Conservation (phyloP, 2,329 filamentous ascomycete species). For the Trichoderma sp. region DNA sequence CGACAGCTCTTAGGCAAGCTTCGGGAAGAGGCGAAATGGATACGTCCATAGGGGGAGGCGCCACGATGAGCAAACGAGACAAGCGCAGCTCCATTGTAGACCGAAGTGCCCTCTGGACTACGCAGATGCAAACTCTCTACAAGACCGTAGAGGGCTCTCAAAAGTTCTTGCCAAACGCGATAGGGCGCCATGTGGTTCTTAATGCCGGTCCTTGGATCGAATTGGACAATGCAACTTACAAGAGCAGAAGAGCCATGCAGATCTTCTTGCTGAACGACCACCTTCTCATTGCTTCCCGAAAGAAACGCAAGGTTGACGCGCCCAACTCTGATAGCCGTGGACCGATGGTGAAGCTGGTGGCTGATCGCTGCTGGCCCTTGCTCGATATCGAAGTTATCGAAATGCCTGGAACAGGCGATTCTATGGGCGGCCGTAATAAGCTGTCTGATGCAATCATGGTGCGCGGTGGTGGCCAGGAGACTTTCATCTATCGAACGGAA, state of each 20-base stretch:
- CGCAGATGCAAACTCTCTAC: constrained; percentile 76
- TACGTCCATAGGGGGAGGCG: constrained; percentile 52
- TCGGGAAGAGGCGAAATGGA: constrained; percentile 55
- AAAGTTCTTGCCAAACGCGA: constrained; percentile 88
- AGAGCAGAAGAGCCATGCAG: constrained; percentile 83
- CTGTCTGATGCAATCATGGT: constrained; percentile 88
- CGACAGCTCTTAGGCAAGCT: constrained; percentile 63
- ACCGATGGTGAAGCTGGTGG: constrained; percentile 75
- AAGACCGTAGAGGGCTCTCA: constrained; percentile 98
- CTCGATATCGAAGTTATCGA: constrained; percentile 92
- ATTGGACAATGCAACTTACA: constrained; percentile 96
- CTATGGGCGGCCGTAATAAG: constrained; percentile 57
- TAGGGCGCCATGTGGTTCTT: constrained; percentile 90
- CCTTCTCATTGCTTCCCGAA: constrained; percentile 83
- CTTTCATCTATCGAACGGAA: constrained; percentile 91
- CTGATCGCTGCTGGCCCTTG: constrained; percentile 91
- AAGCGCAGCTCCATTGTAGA: constrained; percentile 87
- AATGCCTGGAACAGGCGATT: constrained; percentile 68
- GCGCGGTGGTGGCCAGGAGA: constrained; percentile 80
- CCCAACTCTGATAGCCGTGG: constrained; percentile 52
- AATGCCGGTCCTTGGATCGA: constrained; percentile 95
- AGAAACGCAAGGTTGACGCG: constrained; percentile 84
- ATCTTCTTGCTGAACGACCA: constrained; percentile 95
- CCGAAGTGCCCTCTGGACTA: constrained; percentile 66
- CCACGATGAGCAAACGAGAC: constrained; percentile 66